These are phyloP conservation scores for Cerioporus squamosus DNA, from an alignment of 1,284 basidiomycete species.

Conservation along the genomic window DNA sequence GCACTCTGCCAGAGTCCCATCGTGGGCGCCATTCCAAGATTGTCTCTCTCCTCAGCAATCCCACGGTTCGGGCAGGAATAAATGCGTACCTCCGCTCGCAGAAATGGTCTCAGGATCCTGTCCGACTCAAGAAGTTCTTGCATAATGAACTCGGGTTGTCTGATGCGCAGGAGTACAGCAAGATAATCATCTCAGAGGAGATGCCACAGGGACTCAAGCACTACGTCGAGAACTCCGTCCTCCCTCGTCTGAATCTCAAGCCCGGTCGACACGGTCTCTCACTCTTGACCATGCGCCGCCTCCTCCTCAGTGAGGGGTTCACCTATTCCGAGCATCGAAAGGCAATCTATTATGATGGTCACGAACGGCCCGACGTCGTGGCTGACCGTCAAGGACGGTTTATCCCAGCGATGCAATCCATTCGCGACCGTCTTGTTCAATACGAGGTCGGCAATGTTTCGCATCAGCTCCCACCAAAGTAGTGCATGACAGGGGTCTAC, in stretches of 20 bases:
- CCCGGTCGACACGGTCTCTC: slow-evolving; percentile 1
- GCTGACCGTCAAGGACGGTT: slow-evolving; percentile 32
- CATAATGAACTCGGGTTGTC: neutral
- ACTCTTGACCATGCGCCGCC: neutral
- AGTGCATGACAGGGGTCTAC: too few species aligned
- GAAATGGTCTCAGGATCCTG: neutral
- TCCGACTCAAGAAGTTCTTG: neutral
- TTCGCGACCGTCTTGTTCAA: slow-evolving; percentile 28
- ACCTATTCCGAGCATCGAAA: slow-evolving; percentile 36
- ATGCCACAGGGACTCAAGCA: slow-evolving; percentile 9
- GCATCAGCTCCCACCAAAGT: slow-evolving; percentile 20
- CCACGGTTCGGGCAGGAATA: neutral
- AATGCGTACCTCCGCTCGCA: neutral
- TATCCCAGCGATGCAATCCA: slow-evolving; percentile 32
- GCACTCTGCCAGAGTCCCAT: neutral
- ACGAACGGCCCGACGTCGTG: slow-evolving; percentile 39
- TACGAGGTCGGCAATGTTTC: slow-evolving; percentile 33
- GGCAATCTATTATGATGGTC: slow-evolving; percentile 40
- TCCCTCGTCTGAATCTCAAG: neutral
- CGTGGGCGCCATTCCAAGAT: slow-evolving; percentile 6
- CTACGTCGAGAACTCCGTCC: neutral
- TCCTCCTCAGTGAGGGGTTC: slow-evolving; percentile 34
- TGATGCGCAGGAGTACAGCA: neutral
- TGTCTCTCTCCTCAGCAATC: neutral
- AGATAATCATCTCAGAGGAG: neutral